Evolutionary conservation across 1,284 basidiomycete genomes (phyloP), one percentile per base, ranked within the genome.

Genomic region (Ganoderma lingzhi): DNA sequence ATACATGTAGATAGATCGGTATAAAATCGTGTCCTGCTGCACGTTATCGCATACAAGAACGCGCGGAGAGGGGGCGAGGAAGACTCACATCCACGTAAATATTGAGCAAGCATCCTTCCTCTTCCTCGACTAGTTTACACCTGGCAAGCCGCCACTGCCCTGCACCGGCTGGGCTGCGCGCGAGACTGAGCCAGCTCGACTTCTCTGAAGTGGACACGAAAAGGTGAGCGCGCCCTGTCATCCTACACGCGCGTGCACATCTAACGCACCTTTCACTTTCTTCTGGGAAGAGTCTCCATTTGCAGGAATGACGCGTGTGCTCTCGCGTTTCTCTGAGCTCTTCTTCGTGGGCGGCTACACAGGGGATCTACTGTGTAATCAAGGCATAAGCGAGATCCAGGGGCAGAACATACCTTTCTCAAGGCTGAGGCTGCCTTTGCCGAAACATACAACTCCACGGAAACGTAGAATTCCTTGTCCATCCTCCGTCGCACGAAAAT

Each of bases 121-220:
- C 88, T 76, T 93, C 90, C 74, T 93, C 90, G 51, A 84, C 80
- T 63, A 94, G 80, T 75, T 85, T 91, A 79, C 93, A 94, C 17
- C 86, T 89, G 30, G 90, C 93, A 56, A 85, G 79, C 75, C 90
- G 84, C 93, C 93, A 94, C 63, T 89, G 87, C 17, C 88, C 90
- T 19, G 83, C 79, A 44, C 82, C 82, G 41, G 84, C 79, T 30
- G 86, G 74, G 39, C 83, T 84, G 70, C 85, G 87, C 45, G 86
- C 80, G n/a, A 91, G 82, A 23, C 85, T 85, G 59, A 92, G 84
- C 91, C 91, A 93, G 75, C 88, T 92, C 14, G 89, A 83, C 80
- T 91, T 92, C 77, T 94, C 92, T 93, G 30, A 64, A 51, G 44
- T 41, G 45, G 35, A 51, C 59, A 51, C 51, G 30, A 65, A 63